Percentiles rank a stretch among this genome's conserved stretches.
Conservation (phyloP, 306 rosid species). For the Ammopiptanthus mongolicus region DNA sequence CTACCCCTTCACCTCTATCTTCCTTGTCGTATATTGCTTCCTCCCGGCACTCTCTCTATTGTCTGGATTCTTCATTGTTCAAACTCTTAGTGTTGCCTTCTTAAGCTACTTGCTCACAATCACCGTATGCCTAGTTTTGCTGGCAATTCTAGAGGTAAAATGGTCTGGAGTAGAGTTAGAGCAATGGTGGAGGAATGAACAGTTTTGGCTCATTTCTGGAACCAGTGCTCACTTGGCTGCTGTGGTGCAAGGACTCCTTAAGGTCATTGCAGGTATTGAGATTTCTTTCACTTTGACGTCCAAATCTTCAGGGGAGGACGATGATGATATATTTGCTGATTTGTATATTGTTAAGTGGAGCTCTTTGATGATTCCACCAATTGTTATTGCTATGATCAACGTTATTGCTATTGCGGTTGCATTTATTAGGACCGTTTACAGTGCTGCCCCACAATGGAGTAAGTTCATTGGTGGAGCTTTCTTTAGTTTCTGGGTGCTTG, state of each 20-base stretch:
- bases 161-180: conserved; percentile 47
- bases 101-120: conserved; percentile 43
- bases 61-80: conserved; percentile 45
- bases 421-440: conserved; percentile 32
- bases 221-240: conserved; percentile 55
- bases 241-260: conserved; percentile 43
- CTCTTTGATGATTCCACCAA: conserved; percentile 45
- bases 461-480: conserved; percentile 50
- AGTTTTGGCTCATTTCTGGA: conserved; percentile 50
- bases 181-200: conserved; percentile 60
- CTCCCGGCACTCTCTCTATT: conserved; percentile 48
- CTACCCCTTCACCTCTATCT: conserved; percentile 50
- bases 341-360: conserved; percentile 50
- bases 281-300: conserved; percentile 46
- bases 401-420: conserved; percentile 36
- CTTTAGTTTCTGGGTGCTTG: conserved; percentile 54
- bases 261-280: conserved; percentile 51
- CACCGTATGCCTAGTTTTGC: conserved; percentile 24
- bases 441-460: conserved; percentile 36
- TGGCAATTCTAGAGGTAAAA: conserved; percentile 42
- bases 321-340: conserved; percentile 35
- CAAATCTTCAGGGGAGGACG: conserved; percentile 34
- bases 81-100: conserved; percentile 32
- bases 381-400: conserved; percentile 43
- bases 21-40: conserved; percentile 51